Conservation (phyloP, 2,329 filamentous ascomycete genomes). For the Claviceps spartinae region DNA sequence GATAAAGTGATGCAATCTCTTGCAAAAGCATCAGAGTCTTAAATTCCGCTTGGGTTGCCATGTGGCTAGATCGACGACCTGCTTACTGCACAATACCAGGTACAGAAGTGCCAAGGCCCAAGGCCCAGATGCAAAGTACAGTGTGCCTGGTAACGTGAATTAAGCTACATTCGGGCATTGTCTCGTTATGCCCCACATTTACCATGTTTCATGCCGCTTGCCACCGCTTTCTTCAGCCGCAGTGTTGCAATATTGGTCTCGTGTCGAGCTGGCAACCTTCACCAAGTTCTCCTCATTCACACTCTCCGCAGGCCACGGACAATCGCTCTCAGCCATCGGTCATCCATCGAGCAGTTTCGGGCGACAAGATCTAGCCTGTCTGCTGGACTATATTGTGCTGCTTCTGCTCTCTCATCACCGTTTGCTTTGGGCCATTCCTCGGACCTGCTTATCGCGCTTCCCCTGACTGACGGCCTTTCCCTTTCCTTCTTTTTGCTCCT, state of each 20-base stretch:
- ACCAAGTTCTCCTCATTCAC: constrained; percentile 2
- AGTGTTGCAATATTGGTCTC: constrained; percentile 6
- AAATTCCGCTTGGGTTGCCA: too few relatives aligned
- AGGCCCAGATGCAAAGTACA: too few relatives aligned
- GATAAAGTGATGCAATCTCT: too few relatives aligned
- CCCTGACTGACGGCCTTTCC: not conserved
- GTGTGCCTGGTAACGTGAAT: not conserved
- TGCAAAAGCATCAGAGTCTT: too few relatives aligned
- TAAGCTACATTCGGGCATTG: not conserved
- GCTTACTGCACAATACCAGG: too few relatives aligned
- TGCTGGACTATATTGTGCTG: not conserved
- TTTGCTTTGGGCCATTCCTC: not conserved
- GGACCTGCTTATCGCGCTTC: constrained; percentile 1
- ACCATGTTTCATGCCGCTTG: constrained; percentile 3
- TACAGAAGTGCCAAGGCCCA: too few relatives aligned
- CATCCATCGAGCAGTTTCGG: not conserved
- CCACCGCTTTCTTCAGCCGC: constrained; percentile 8
- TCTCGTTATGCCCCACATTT: not conserved
- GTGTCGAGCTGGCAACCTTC: constrained; percentile 3
- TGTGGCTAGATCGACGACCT: too few relatives aligned
- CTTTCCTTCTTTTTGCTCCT: not conserved
- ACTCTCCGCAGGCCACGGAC: not conserved
- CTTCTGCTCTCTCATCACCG: not conserved
- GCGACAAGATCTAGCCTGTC: not conserved
- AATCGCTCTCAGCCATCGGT: not conserved